These are phyloP conservation scores for Fraxinus latifolia DNA, from an alignment of 305 asterid genomes.

Conservation along the genomic window DNA sequence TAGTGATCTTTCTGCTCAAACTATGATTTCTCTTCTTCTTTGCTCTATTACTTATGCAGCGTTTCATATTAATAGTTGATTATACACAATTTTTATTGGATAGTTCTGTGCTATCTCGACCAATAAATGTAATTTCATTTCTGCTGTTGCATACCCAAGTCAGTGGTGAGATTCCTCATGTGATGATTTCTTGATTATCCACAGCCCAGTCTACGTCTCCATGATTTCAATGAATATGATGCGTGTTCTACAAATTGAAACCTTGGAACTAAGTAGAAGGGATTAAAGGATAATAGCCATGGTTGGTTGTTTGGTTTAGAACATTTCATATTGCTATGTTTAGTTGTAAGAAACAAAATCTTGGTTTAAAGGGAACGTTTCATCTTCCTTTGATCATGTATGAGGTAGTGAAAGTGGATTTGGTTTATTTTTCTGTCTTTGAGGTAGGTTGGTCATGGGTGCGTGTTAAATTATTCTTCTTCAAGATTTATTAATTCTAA, in stretches of 20 bases:
- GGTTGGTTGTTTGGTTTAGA: not conserved
- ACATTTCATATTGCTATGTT: not conserved
- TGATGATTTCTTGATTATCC: not conserved
- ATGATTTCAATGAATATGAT: not conserved
- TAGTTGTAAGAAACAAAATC: not conserved
- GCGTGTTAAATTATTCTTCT: not conserved
- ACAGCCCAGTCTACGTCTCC: not conserved
- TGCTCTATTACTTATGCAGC: slow-evolving; percentile 8
- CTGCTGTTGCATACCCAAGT: not conserved
- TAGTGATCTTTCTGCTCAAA: slow-evolving; percentile 7
- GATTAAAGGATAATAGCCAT: not conserved
- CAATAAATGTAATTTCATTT: not conserved
- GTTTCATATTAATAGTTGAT: slow-evolving; percentile 11
- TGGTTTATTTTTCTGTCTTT: not conserved
- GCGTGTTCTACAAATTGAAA: not conserved
- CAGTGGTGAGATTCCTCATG: not conserved
- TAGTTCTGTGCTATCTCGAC: slow-evolving; percentile 10
- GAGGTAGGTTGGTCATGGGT: not conserved
- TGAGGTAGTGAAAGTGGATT: not conserved
- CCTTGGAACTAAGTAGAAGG: not conserved
- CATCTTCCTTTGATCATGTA: not conserved
- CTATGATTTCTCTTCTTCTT: slow-evolving; percentile 10
- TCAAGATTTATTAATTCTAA: not conserved
- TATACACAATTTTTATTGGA: slow-evolving; percentile 8
- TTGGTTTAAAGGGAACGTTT: not conserved